These are phyloP conservation scores for Angomonas deanei DNA, from an alignment of 208 protist genomes.

Conservation along the genomic window DNA sequence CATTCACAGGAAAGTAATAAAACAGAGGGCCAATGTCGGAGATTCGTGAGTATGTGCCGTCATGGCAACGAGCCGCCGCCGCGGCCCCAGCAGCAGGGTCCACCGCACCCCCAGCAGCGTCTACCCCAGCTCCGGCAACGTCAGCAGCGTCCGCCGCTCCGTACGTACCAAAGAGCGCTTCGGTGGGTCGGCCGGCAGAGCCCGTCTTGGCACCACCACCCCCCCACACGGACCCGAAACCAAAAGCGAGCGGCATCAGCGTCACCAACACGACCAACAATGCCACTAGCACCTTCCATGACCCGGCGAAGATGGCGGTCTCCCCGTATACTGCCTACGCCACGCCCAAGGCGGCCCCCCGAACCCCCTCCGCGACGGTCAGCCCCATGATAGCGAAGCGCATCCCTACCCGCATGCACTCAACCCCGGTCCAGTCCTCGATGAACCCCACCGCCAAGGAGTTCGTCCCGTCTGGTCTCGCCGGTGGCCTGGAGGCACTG, in stretches of 20 bases:
- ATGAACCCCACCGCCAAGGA: slow-evolving; percentile 79
- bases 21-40: too few species aligned
- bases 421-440: slow-evolving; percentile 11
- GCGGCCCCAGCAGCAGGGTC: slow-evolving; percentile 2
- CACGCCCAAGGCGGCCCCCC: not conserved
- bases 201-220: too few species aligned
- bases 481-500: slow-evolving; percentile 34
- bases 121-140: not conserved
- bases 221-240: too few species aligned
- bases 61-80: slow-evolving; percentile 6
- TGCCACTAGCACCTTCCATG: slow-evolving; percentile 11
- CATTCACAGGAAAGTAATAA: too few species aligned
- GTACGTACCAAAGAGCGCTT: too few species aligned
- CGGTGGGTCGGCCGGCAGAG: too few species aligned
- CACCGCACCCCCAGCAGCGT: not conserved
- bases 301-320: not conserved
- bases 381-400: slow-evolving; percentile 32
- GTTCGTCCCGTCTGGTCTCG: slow-evolving; percentile 42
- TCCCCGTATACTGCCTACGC: not conserved
- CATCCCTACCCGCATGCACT: slow-evolving; percentile 68
- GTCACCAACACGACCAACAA: slow-evolving; percentile 35
- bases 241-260: too few species aligned
- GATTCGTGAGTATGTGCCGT: not conserved
- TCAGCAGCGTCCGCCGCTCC: not conserved
- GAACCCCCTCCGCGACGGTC: slow-evolving; percentile 9